Conservation (phyloP, 2,329 filamentous ascomycete genomes). For the Macrophomina tecta region DNA sequence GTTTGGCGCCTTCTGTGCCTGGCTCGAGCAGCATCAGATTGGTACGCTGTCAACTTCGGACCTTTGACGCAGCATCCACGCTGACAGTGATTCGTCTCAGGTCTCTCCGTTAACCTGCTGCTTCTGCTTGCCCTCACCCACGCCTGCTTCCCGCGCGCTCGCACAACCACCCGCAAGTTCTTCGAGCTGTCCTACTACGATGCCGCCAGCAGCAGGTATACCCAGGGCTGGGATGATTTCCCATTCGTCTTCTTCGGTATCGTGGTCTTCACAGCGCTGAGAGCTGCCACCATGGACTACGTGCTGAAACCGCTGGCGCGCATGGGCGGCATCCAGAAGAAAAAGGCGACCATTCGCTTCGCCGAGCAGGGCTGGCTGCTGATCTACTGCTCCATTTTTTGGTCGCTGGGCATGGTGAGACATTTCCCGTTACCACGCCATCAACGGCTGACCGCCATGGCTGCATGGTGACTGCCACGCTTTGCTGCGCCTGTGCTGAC, state of each 20-base stretch:
- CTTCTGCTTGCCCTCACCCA: constrained; percentile 83
- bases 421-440: neutral
- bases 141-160: constrained; percentile 79
- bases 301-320: constrained; percentile 78
- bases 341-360: constrained; percentile 80
- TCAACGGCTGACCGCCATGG: neutral
- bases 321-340: constrained; percentile 72
- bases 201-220: constrained; percentile 70
- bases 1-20: constrained; percentile 66
- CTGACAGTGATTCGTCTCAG: constrained; percentile 50
- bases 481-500: constrained; percentile 7
- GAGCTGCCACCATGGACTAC: constrained; percentile 87
- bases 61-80: neutral
- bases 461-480: neutral
- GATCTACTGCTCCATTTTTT: constrained; percentile 82
- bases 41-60: constrained; percentile 61
- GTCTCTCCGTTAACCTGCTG: constrained; percentile 84
- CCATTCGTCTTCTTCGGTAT: constrained; percentile 80
- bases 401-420: constrained; percentile 79
- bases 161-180: constrained; percentile 82
- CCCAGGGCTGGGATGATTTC: constrained; percentile 78
- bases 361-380: constrained; percentile 94
- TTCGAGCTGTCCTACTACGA: constrained; percentile 87
- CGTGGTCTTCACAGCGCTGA: constrained; percentile 83
- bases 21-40: constrained; percentile 80